Conservation (phyloP, 2,329 filamentous ascomycete genomes). For the Ascochyta fabae region DNA sequence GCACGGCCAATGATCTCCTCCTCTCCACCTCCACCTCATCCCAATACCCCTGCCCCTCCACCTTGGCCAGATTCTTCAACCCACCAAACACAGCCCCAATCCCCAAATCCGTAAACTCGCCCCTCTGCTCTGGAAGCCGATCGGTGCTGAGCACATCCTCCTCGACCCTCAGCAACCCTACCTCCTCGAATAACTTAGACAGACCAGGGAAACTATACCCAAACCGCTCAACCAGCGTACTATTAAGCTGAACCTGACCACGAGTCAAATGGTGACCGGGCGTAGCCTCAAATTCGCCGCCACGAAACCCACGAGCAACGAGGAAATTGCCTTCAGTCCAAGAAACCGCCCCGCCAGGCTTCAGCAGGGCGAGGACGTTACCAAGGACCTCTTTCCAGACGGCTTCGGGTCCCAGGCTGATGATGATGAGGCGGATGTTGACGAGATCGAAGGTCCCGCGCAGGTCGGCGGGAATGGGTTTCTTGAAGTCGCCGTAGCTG, state of each 20-base stretch:
- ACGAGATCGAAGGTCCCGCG: slow-evolving; percentile 38
- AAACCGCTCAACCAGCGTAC: slow-evolving; percentile 28
- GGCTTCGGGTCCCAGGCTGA: slow-evolving; percentile 30
- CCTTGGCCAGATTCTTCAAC: slow-evolving; percentile 34
- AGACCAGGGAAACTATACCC: slow-evolving; percentile 35
- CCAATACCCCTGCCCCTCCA: slow-evolving; percentile 33
- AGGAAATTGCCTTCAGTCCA: slow-evolving; percentile 44
- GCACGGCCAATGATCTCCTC: slow-evolving; percentile 23
- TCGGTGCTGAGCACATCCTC: slow-evolving; percentile 40
- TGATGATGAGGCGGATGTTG: slow-evolving; percentile 40
- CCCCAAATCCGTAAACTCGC: slow-evolving; percentile 37
- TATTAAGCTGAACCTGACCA: slow-evolving; percentile 31
- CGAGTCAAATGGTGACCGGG: slow-evolving; percentile 28
- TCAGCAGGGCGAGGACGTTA: slow-evolving; percentile 36
- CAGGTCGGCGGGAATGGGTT: slow-evolving; percentile 34
- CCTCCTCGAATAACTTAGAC: slow-evolving; percentile 22
- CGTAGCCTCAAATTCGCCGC: slow-evolving; percentile 10
- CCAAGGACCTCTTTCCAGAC: slow-evolving; percentile 32
- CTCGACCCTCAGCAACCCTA: slow-evolving; percentile 26
- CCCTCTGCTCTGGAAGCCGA: slow-evolving; percentile 30
- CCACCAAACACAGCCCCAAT: slow-evolving; percentile 36
- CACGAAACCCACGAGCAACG: slow-evolving; percentile 30
- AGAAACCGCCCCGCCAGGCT: slow-evolving; percentile 36
- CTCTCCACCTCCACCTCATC: slow-evolving; percentile 25
- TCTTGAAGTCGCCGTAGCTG: slow-evolving; percentile 33